Base-by-base conservation (phyloP, 495 filamentous ascomycete species). In the Penicillium argentinense region DNA sequence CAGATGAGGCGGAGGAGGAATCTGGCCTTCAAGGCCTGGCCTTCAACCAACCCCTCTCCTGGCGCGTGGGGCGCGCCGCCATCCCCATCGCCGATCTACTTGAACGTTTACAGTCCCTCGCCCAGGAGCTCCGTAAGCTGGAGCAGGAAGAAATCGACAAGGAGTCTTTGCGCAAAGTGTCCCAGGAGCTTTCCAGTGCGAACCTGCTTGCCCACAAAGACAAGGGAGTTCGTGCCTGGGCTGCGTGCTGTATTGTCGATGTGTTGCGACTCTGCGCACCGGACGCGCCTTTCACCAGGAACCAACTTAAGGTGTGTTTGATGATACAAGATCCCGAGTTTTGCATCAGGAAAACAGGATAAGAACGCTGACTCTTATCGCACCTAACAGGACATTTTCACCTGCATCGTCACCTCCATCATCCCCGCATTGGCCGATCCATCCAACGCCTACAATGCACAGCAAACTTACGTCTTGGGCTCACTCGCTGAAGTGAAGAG, bases 401-500 rank as follows among this genome's bases (percentile, higher is more conserved):
- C 84, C 14, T 85, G 96, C 47, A 87, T 95, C 64, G 79, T 96
- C 44, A 84, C 78, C 23, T 83, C 81, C 18, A 86, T 93, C 39
- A 79, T 99, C 37, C 91, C 89, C 30, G 83, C 88, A 19, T 79
- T 99, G 16, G 83, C 87, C 47, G 88, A 97, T 57, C 89, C 92
- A 24, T 85, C 88, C 16, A 85, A 93, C 59, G 81, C 91, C 12
- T 97, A 96, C 70, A 96, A 96, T 64, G 80, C 79, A 42, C 91
- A 97, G 62, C 89, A 99, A 64, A 82, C 89, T 54, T 90, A 92
- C 53, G 87, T 96, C 46, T 76, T 99, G 45, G 78, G 84, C 16
- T 97, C 89, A 13, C 82, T 99, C 18, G 85, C 89, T 49, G 86
- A 92, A 57, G 84, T 96, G 43, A 96, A 97, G 75, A 96, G 90